Evolutionary conservation across 2,329 filamentous ascomycete species (phyloP).

Genomic region (Shiraia bambusicola): DNA sequence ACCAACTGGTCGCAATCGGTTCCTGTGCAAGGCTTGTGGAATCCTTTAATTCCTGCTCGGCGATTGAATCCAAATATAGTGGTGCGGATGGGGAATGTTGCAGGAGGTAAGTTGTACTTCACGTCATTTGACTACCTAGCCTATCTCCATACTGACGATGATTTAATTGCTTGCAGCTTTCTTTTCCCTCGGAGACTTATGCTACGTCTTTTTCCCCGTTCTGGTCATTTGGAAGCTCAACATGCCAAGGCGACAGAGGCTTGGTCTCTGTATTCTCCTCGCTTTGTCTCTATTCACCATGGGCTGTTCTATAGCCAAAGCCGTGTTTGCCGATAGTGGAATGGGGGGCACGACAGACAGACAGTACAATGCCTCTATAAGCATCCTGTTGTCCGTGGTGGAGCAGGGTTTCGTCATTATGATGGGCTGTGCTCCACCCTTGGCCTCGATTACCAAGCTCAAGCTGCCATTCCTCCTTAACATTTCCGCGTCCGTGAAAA

Average conservation of each 20-base stretch:
- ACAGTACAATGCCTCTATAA: slow-evolving; percentile 2
- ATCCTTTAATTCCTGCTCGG: neutral
- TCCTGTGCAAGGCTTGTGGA: slow-evolving; percentile 3
- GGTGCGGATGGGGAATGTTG: neutral
- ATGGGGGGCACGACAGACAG: neutral
- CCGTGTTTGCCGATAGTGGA: neutral
- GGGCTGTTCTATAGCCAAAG: slow-evolving; percentile 5
- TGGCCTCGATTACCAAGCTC: neutral
- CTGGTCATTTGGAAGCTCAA: slow-evolving; percentile 5
- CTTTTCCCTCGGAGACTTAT: slow-evolving; percentile 1
- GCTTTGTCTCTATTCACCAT: slow-evolving; percentile 6
- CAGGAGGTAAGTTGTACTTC: slow-evolving; percentile 1
- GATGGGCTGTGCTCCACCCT: slow-evolving; percentile 3
- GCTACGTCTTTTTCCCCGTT: slow-evolving; percentile 3
- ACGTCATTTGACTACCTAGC: too few relatives aligned
- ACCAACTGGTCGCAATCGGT: neutral
- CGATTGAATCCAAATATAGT: neutral
- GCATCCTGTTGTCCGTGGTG: neutral
- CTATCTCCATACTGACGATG: too few relatives aligned
- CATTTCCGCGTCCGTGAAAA: too few relatives aligned
- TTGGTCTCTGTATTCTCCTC: slow-evolving; percentile 5
- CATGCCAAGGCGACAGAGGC: slow-evolving; percentile 2
- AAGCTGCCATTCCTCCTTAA: neutral
- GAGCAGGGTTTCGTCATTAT: slow-evolving; percentile 8
- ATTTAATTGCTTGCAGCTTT: too few relatives aligned